Conservation (phyloP, 2,329 filamentous ascomycete species). For the Alternaria atra region DNA sequence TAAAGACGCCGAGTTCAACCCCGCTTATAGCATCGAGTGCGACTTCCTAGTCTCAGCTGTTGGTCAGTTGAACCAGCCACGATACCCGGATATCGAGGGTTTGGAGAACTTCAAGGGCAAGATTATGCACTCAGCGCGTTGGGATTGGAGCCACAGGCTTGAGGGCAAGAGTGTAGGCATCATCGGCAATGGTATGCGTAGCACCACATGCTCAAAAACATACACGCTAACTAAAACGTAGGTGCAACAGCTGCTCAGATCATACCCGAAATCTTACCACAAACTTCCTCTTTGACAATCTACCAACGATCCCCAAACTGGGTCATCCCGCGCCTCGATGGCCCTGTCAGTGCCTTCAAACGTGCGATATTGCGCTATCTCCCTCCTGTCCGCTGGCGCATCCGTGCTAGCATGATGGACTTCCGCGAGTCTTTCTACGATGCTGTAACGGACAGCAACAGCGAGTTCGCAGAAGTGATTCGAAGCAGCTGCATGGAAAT, state of each 20-base stretch:
- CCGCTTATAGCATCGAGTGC: constrained; percentile 62
- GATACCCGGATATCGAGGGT: constrained; percentile 60
- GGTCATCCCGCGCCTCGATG: constrained; percentile 64
- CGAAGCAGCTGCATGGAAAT: constrained; percentile 47
- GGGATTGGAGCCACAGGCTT: constrained; percentile 68
- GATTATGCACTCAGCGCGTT: constrained; percentile 66
- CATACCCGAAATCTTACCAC: constrained; percentile 64
- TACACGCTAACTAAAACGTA: constrained; percentile 14
- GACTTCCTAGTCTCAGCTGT: constrained; percentile 68
- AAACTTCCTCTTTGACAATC: constrained; percentile 60
- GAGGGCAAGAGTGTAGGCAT: constrained; percentile 64
- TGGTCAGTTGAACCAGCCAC: constrained; percentile 66
- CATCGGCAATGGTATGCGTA: constrained; percentile 64
- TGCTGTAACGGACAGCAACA: constrained; percentile 55
- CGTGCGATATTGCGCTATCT: constrained; percentile 59
- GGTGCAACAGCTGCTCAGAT: constrained; percentile 68
- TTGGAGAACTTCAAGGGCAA: constrained; percentile 61
- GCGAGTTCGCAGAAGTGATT: constrained; percentile 54
- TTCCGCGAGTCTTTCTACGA: constrained; percentile 61
- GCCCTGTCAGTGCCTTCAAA: constrained; percentile 54
- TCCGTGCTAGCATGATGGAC: constrained; percentile 64
- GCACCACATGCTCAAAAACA: background rate
- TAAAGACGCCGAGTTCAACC: constrained; percentile 65
- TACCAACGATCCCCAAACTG: constrained; percentile 69
- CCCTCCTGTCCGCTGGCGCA: constrained; percentile 60